Percentiles rank a stretch among this genome's conserved stretches.
These are phyloP conservation scores for Daldinia concentrica DNA, from an alignment of 495 filamentous ascomycete species.

Conservation along the genomic window DNA sequence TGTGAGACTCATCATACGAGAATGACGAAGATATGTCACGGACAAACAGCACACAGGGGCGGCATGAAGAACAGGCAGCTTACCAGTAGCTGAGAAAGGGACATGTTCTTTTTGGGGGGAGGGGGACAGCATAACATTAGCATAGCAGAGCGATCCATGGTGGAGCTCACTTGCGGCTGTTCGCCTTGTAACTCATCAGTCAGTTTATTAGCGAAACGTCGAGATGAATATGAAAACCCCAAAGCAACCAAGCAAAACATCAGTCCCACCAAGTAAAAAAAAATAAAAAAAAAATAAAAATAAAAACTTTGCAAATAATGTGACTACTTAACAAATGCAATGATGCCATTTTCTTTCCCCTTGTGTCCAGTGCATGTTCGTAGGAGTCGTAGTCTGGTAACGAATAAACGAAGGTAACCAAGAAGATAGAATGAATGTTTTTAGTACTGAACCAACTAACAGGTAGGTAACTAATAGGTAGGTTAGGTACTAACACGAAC, in stretches of 20 bases:
- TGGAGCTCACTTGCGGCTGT: conserved; percentile 26
- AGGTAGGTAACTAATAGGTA: too few species aligned
- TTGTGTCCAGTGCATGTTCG: not conserved
- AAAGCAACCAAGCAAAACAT: conserved; percentile 23
- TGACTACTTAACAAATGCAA: conserved; percentile 16
- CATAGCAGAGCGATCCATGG: conserved; percentile 22
- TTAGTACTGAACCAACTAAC: not conserved
- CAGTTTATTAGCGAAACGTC: conserved; percentile 43
- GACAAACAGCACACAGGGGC: conserved; percentile 36
- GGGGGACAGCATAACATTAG: conserved; percentile 27
- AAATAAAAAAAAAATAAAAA: not conserved
- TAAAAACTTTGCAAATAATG: conserved; percentile 23
- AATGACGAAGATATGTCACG: conserved; percentile 42
- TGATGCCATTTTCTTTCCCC: conserved; percentile 24
- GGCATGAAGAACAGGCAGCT: conserved; percentile 29
- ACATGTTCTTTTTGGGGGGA: conserved; percentile 11
- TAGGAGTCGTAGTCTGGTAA: conserved; percentile 19
- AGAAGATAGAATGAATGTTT: conserved; percentile 22
- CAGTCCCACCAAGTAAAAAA: not conserved
- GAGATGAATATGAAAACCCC: conserved; percentile 40
- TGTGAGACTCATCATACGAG: conserved; percentile 41
- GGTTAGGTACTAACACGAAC: too few species aligned
- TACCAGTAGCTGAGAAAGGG: conserved; percentile 35
- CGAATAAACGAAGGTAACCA: conserved; percentile 21
- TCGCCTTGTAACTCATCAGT: conserved; percentile 40